Evolutionary conservation across 805 yeast genomes (phyloP), one percentile per base, ranked within the genome.

Genomic region (Zygoascus bituminiphila): DNA sequence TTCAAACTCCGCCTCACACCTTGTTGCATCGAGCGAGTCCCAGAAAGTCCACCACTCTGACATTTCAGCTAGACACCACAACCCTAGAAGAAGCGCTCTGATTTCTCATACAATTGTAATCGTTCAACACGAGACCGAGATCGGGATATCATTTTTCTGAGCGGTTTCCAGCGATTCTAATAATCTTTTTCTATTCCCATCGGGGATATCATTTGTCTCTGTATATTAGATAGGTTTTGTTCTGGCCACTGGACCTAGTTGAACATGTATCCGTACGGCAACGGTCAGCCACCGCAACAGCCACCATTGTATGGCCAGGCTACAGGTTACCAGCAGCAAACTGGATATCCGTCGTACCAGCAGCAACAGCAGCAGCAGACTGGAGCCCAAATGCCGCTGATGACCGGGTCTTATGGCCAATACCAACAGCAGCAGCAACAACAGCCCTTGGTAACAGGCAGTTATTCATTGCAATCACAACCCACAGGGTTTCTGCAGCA

Each of bases 381-480:
- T 20, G 71, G 69, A 7, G 60, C 53, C 31, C 47, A 44, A 51
- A 66, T 62, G 54, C 70, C 48, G 20, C 45, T 17, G 25, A 20
- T 45, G 5, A 39, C 51, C 4, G 51, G 48, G 12, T n/a, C 22
- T 24, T 12, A 22, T 14, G 14, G n/a, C 10, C 42, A 39, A 10
- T 22, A 17, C 37, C 33, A 47, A 46, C 48, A 52, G 52, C 51
- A 52, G 38, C 60, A 59, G 42, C 59, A 58, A 23, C 51, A 60
- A 42, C 57, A 53, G 36, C 60, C 58, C 37, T 62, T 45, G 31
- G 42, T 48, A 42, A 49, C 58, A 26, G 55, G 48, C 3, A 26
- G 22, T 17, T n/a, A 36, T 19, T 19, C 15, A 2, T 9, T 14
- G 14, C 47, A 44, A 20, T 14, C 29, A 7, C 29, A 19, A 7